Conservation (phyloP, 805 yeast species). For the Jamesozyma hellenica region DNA sequence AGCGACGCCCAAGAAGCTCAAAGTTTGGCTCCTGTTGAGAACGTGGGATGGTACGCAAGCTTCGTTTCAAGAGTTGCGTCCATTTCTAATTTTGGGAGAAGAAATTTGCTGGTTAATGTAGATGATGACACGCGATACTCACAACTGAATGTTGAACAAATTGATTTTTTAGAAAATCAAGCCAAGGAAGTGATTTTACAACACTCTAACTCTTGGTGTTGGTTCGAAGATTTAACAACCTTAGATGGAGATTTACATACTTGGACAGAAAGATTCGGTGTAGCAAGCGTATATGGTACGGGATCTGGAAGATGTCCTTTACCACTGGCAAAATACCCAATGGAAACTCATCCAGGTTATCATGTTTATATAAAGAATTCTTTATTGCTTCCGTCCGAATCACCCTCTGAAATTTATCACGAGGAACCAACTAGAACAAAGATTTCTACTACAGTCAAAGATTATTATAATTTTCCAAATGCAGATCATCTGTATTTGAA, state of each 20-base stretch:
- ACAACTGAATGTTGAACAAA: slow-evolving; percentile 20
- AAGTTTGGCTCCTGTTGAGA: neutral
- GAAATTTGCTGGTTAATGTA: slow-evolving; percentile 4
- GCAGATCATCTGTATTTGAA: slow-evolving; percentile 32
- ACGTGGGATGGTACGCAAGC: slow-evolving; percentile 12
- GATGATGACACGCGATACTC: slow-evolving; percentile 19
- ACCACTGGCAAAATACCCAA: slow-evolving; percentile 19
- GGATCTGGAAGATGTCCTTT: slow-evolving; percentile 24
- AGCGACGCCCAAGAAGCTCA: neutral
- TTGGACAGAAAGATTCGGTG: slow-evolving; percentile 14
- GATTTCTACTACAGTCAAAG: slow-evolving; percentile 27
- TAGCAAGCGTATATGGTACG: slow-evolving; percentile 22
- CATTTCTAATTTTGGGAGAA: slow-evolving; percentile 6
- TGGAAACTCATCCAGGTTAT: slow-evolving; percentile 11
- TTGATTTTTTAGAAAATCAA: slow-evolving; percentile 19
- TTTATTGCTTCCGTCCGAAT: slow-evolving; percentile 23
- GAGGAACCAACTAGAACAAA: slow-evolving; percentile 28
- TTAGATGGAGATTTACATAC: slow-evolving; percentile 6
- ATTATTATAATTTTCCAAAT: slow-evolving; percentile 31
- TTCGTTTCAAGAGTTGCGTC: slow-evolving; percentile 9
- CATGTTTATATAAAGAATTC: slow-evolving; percentile 22
- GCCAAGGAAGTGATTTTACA: slow-evolving; percentile 16
- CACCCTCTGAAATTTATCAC: slow-evolving; percentile 24
- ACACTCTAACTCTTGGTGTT: slow-evolving; percentile 24
- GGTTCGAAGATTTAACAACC: slow-evolving; percentile 23